Conservation (phyloP, 2,329 filamentous ascomycete genomes). For the Ceratocystis papillata region DNA sequence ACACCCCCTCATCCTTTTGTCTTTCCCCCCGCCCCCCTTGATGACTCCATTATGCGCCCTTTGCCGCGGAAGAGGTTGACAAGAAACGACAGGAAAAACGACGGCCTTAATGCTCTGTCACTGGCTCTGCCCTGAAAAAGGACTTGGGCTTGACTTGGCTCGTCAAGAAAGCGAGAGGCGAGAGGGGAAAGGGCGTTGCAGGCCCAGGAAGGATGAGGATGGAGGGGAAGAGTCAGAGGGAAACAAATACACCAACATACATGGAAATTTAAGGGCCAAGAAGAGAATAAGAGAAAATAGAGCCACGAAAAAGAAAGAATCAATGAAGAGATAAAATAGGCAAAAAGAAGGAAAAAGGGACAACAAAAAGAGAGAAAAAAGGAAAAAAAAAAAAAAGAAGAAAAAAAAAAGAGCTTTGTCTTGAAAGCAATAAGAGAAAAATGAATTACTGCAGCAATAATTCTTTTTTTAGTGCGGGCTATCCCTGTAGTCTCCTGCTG, state of each 20-base stretch:
- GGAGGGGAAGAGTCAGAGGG: not conserved
- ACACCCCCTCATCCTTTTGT: not conserved
- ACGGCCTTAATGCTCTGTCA: too few species aligned
- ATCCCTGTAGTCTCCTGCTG: not conserved
- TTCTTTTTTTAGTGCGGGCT: not conserved
- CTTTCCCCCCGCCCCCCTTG: not conserved
- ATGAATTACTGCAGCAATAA: not conserved
- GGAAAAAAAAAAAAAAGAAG: not conserved
- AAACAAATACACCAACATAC: not conserved
- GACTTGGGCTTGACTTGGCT: not conserved
- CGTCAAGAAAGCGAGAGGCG: not conserved
- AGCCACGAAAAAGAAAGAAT: slow-evolving; percentile 1
- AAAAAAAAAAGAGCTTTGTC: not conserved
- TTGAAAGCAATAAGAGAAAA: slow-evolving; percentile 14
- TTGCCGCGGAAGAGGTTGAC: slow-evolving; percentile 8
- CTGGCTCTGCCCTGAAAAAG: not conserved
- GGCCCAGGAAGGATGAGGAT: not conserved
- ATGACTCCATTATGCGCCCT: slow-evolving; percentile 4
- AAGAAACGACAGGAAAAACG: too few species aligned
- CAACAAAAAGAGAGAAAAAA: not conserved
- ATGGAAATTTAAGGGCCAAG: not conserved
- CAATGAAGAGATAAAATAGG: not conserved
- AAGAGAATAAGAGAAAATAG: not conserved
- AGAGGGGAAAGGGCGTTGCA: not conserved
- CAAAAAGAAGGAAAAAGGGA: not conserved